Base-by-base conservation (phyloP, 495 filamentous ascomycete species). In the Aspergillus funiculosus region DNA sequence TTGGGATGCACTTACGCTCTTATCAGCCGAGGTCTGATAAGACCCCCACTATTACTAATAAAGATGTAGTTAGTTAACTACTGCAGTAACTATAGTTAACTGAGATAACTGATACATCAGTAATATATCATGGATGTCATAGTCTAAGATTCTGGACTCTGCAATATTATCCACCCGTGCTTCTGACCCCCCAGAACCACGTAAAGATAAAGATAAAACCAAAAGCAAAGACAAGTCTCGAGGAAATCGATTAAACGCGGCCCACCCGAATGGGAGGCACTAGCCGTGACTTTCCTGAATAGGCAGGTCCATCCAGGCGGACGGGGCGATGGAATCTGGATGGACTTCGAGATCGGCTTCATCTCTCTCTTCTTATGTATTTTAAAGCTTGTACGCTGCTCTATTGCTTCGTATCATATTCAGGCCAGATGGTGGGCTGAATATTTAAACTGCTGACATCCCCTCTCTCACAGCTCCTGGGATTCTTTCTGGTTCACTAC, bases 261-360 rank as follows among this genome's bases (percentile, higher is more conserved):
- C 51, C 44, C 47, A 46, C 52, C 34, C 27, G 6, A 20, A 27
- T 32, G 32, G 19, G 18, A 38, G 30, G 35, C 10, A 18, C 45
- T 41, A 35, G 46, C 26, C 27, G 28, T 40, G 29, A 39, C 49
- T 47, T 48, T 41, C 59, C 56, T 27, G 30, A 56, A 46, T 47
- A 25, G 54, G 59, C 53, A 62, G 37, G 59, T 62, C 34, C 53
- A 59, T 43, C 49, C 59, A 32, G 52, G 32, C 21, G 27, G 11
- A 14, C 20, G 39, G 39, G 36, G 19, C 21, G 21, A n/a, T n/a
- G 39, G 14, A 4, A 37, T 22, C 18, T 21, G 11, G 22, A 43
- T 43, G n/a, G 14, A 7, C 40, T 43, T 43, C 40, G 22, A 32
- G 18, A 9, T 19, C 17, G 17, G 22, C 8, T 38, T 20, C 22